Conservation (phyloP, 768 basidiomycete species). For the Mycena metata region DNA sequence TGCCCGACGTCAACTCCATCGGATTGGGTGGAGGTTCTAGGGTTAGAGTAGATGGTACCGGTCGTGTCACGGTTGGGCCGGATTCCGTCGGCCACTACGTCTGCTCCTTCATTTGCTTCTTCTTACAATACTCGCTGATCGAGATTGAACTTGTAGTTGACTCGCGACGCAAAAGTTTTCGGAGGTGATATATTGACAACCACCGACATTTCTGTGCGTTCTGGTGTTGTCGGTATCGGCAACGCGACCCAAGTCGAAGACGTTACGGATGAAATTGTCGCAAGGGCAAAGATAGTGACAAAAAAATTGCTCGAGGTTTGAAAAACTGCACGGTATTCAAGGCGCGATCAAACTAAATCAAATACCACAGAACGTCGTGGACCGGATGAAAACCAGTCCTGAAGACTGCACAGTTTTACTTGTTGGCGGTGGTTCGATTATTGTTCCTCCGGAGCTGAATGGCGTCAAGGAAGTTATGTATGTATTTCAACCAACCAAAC, state of each 20-base stretch:
- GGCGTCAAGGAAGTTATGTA: conserved; percentile 62
- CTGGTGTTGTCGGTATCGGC: conserved; percentile 39
- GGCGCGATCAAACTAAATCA: neutral
- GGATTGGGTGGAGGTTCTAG: conserved; percentile 77
- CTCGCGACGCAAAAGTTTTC: conserved; percentile 65
- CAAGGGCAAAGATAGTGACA: conserved; percentile 36
- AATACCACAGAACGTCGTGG: conserved; percentile 60
- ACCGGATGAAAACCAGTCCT: conserved; percentile 75
- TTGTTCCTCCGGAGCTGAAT: conserved; percentile 63
- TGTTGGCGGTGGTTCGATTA: conserved; percentile 76
- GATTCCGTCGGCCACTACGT: conserved; percentile 72
- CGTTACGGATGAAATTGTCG: conserved; percentile 33
- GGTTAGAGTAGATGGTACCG: conserved; percentile 52
- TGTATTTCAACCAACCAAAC: neutral
- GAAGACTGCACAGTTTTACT: conserved; percentile 70
- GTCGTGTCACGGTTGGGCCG: conserved; percentile 68
- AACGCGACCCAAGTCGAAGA: conserved; percentile 33
- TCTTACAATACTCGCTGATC: neutral
- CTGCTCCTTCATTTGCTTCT: conserved; percentile 39
- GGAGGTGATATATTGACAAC: conserved; percentile 70
- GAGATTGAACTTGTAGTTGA: conserved; percentile 38
- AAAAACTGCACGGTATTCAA: neutral
- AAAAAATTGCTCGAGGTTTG: conserved; percentile 46
- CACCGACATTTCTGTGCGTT: conserved; percentile 68
- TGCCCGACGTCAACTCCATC: conserved; percentile 69